These are phyloP conservation scores for Ramalina peruviana DNA, from an alignment of 495 filamentous ascomycete genomes.

Conservation along the genomic window DNA sequence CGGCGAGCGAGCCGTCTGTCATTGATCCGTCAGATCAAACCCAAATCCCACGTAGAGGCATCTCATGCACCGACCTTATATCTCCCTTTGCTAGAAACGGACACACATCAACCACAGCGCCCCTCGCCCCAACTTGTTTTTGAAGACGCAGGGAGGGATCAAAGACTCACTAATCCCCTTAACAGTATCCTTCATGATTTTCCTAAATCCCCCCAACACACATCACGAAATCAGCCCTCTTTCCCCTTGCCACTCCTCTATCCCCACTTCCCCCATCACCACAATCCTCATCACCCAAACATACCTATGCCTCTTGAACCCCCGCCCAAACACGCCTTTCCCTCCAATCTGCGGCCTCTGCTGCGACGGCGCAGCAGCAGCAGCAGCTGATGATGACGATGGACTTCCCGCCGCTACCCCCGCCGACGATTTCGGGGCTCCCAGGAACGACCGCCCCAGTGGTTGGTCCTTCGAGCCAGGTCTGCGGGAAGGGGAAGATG, in stretches of 20 bases:
- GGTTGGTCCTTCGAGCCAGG: no score
- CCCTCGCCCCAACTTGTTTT: not conserved
- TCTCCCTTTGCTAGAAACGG: conserved; percentile 39
- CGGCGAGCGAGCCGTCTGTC: conserved; percentile 62
- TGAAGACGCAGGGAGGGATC: not conserved
- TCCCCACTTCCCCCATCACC: conserved; percentile 10
- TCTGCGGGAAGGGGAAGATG: no score
- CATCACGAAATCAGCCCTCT: no score
- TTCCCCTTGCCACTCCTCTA: not conserved
- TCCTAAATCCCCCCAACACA: conserved; percentile 24
- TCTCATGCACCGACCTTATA: conserved; percentile 43
- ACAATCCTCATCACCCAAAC: not conserved
- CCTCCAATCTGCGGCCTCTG: conserved; percentile 15
- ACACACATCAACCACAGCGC: conserved; percentile 14
- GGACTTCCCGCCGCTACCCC: no score
- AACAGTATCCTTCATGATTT: conserved; percentile 47
- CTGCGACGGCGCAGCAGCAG: no score
- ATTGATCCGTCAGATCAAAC: not conserved
- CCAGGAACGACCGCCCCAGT: no score
- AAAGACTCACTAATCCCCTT: conserved; percentile 47
- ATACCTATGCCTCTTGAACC: conserved; percentile 12
- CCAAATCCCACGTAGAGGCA: conserved; percentile 1
- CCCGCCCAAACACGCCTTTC: conserved; percentile 3
- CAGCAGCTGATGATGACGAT: no score
- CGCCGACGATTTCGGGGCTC: no score